A percentile compares a stretch with the other conserved stretches of the same genome.
Conservation (phyloP, 2,329 filamentous ascomycete genomes). For the Fusarium xyrophilum region DNA sequence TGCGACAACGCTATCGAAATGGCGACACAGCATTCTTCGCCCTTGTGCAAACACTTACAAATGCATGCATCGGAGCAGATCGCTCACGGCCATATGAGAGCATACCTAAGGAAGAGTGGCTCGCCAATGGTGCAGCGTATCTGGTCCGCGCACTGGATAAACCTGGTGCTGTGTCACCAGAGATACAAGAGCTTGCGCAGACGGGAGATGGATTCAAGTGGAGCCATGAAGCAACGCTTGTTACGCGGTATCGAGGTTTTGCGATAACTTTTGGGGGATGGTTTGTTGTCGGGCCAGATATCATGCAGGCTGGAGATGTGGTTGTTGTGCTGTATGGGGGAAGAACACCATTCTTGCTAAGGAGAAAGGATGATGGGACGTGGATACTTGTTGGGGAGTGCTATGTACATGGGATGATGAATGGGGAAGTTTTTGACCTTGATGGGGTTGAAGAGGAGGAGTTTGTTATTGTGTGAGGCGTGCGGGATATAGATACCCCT, state of each 20-base stretch:
- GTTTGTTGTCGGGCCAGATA: slow-evolving; percentile 46
- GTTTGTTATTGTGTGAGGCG: slow-evolving; percentile 41
- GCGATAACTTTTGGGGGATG: slow-evolving; percentile 43
- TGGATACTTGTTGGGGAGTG: slow-evolving; percentile 48
- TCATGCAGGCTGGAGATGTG: slow-evolving; percentile 42
- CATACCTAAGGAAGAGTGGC: slow-evolving; percentile 39
- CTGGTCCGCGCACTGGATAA: slow-evolving; percentile 34
- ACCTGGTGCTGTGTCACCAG: slow-evolving; percentile 21
- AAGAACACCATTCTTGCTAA: slow-evolving; percentile 44
- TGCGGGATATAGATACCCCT: slow-evolving; percentile 24
- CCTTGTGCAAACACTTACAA: slow-evolving; percentile 46
- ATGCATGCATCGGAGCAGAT: slow-evolving; percentile 43
- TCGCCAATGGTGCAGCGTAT: slow-evolving; percentile 46
- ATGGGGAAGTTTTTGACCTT: slow-evolving; percentile 43
- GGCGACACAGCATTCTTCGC: slow-evolving; percentile 44
- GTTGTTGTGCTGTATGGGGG: slow-evolving; percentile 47
- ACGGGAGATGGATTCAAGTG: slow-evolving; percentile 45
- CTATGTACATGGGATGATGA: slow-evolving; percentile 49
- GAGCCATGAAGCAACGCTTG: slow-evolving; percentile 47
- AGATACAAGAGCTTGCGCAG: slow-evolving; percentile 39
- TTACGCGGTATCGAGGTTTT: slow-evolving; percentile 46
- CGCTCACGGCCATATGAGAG: slow-evolving; percentile 38
- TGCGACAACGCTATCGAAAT: slow-evolving; percentile 39
- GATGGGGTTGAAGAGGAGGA: slow-evolving; percentile 39
- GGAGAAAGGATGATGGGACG: slow-evolving; percentile 15